phyloP scores from a whole-genome alignment of 2,329 filamentous ascomycete species.

The Corinectria fuckeliana region DNA sequence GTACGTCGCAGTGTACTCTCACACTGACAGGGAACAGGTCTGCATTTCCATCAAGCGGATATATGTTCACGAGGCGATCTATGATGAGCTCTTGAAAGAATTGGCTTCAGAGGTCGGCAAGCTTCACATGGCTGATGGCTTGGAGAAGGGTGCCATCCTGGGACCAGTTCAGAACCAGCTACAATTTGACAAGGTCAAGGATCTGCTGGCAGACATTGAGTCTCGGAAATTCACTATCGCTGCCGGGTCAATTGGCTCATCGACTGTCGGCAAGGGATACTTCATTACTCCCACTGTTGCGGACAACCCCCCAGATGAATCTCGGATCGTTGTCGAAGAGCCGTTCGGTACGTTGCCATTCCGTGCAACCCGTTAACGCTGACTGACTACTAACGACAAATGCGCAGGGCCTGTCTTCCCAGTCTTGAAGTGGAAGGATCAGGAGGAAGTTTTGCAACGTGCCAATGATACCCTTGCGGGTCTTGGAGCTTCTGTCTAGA shows the following conservation, averaged over 20 bases:
- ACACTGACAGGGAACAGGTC: no score
- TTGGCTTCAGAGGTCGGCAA: constrained; percentile 46
- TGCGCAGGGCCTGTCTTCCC: constrained; percentile 61
- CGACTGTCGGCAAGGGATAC: neutral
- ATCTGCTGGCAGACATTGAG: constrained; percentile 3
- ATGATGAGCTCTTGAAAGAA: constrained; percentile 57
- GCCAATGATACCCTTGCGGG: constrained; percentile 60
- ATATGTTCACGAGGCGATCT: constrained; percentile 66
- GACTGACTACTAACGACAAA: neutral
- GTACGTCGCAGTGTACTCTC: neutral
- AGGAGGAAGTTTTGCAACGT: constrained; percentile 62
- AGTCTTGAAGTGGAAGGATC: constrained; percentile 63
- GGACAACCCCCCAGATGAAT: constrained; percentile 61
- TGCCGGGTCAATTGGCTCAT: neutral
- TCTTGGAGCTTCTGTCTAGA: constrained; percentile 63
- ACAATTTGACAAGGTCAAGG: constrained; percentile 10
- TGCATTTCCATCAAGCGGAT: constrained; percentile 58
- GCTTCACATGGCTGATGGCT: constrained; percentile 51
- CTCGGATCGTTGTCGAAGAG: constrained; percentile 60
- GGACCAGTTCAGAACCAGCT: constrained; percentile 21
- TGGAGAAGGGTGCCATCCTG: constrained; percentile 45
- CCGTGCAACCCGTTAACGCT: no score
- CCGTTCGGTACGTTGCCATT: constrained; percentile 47
- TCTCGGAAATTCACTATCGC: constrained; percentile 1
- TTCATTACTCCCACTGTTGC: constrained; percentile 48